Evolutionary conservation across 176 grass and related monocot genomes (phyloP), one percentile per base, ranked within the genome.

Genomic region (Bromus sterilis): DNA sequence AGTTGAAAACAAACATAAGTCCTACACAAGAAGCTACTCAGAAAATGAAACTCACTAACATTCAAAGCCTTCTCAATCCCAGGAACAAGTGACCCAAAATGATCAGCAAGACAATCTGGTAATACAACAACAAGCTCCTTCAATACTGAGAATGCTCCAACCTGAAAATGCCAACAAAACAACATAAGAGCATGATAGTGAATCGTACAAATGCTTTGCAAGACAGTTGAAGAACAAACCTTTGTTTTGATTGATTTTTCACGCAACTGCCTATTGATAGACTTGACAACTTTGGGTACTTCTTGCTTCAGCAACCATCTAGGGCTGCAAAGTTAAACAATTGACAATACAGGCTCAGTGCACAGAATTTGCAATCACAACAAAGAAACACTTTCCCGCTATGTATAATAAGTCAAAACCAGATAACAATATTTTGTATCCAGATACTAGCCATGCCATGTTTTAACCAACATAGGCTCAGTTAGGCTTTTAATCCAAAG

Each of bases 161-260:
- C 90, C 96, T 99, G 86, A 9, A 76, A 69, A 80, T 34, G 23
- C 58, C 24, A 71, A 71, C 68, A 71, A 71, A 71, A 18, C 25
- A 44, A 28, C 7, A 81, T 20, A 82, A 72, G 46, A 73, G 85
- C 26, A 84, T 37, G 55, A 49, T 3, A 30, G 51, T 9, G 28
- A 80, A 35, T 21, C 37, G 86, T 18, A 65, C 68, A 56, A 10
- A 79, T 63, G 82, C 69, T 16, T 41, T 70, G 33, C 62, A 76
- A 25, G 65, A 80, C 83, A 43, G 74, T 41, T 64, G 15, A 81
- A 25, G 83, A 56, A 68, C 75, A 36, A 78, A 95, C 96, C 93
- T 99, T 99, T 25, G 96, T 99, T 69, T 99, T 99, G 36, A 99
- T 88, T 35, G 96, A 93, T 93, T 99, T 99, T 93, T 99, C 91